Evolutionary conservation across 768 basidiomycete genomes (phyloP), one percentile per base, ranked within the genome.

Genomic region (Tricholoma matsutake): DNA sequence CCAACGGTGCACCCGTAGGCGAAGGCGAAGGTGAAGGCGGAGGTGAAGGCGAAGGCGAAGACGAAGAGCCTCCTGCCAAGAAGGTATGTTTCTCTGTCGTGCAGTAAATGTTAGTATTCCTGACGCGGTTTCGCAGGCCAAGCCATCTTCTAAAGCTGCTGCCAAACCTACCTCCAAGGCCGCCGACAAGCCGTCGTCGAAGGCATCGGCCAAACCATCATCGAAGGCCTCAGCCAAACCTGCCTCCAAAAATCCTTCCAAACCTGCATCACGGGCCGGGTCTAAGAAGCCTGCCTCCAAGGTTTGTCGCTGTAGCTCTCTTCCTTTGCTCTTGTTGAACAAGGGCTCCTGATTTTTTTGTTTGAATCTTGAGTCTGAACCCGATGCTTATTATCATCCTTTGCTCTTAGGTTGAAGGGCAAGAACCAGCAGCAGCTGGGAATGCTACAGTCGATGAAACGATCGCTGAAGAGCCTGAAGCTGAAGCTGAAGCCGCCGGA

Each of bases 271-370:
- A 6, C 76, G 76, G 20, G 73, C 76, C 16, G 74, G 66, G 20
- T 73, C 85, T 13, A 84, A 80, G 79, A 87, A 86, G 71, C 86
- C 86, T 59, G 76, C 74, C n/a, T 86, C 85, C 53, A 87, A 86
- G 83, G 86, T 78, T 61, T 55, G 77, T 68, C 49, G 51, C 54
- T 32, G 37, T 47, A 31, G 47, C 55, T 31, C 49, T 55, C 47
- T 47, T 64, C 61, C 31, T 35, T 22, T 16, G 20, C 18, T 9
- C 37, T 39, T 57, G 47, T 31, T 39, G n/a, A 28, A 47, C 14
- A 18, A 29, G 22, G 34, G 25, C 47, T 25, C 47, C 22, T 25
- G 39, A 22, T 47, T 11, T 47, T n/a, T 57, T 22, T 45, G 18
- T 37, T 10, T 10, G n/a, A 18, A 18, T 43, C 0, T 43, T 60